Base-by-base conservation (phyloP, 306 rosid species). In the Mimosa bimucronata region DNA sequence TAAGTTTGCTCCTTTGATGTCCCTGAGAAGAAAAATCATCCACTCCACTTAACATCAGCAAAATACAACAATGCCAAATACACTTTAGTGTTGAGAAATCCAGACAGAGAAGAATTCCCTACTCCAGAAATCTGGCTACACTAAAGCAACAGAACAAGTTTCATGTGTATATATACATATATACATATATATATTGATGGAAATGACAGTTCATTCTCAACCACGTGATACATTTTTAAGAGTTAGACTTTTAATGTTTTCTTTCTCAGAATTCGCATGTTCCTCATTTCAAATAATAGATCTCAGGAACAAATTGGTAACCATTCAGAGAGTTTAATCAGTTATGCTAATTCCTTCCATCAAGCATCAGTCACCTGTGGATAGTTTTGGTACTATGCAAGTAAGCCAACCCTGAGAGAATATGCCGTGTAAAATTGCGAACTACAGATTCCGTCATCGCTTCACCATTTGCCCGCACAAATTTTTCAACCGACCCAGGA, bases 1-100 rank as follows among this genome's bases (percentile, higher is more conserved):
- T 86, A 95, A 88, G 92, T 95, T 95, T 79, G 98, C 98, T 81
- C 98, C 97, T 88, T 95, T 95, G 81, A 95, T 95, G 83, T 95
- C 98, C 90, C 98, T 95, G 72, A 52, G 77, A 70, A 83, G 73
- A 66, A 82, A 71, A 79, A 66, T 29, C 41, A 58, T 15, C 37
- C 73, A 72, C 52, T 65, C 37, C 40, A 72, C 10, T 38, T 48
- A 78, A 60, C 55, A n/a, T 61, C 46, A 60, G 74, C 46, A 23
- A 44, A 61, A 73, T 58, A 65, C 38, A 82, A 42, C 68, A 76
- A 82, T 12, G 46, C 40, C 70, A 85, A 67, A 66, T 25, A 77
- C 42, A 72, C 68, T 34, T 70, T 42, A 30, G 21, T 72, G 40
- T 66, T 41, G 21, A 73, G 60, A 83, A 80, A 66, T 38, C 46